A percentile compares a stretch with the other conserved stretches of the same genome.
phyloP scores from a whole-genome alignment of 2,329 filamentous ascomycete genomes.

The Sordariomycetes sp. region DNA sequence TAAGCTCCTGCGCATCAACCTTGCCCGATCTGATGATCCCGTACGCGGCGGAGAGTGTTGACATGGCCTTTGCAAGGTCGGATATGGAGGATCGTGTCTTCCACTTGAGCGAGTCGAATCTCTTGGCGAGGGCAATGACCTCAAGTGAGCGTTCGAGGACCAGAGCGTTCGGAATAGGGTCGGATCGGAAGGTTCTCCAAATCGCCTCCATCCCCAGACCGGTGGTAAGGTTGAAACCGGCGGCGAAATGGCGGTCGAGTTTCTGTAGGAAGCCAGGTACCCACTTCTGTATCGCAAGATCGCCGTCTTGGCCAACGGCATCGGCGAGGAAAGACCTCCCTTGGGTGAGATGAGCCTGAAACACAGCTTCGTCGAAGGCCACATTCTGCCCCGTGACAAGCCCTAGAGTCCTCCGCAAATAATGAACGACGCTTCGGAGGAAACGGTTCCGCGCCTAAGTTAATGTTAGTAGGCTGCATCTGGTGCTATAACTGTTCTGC shows the following conservation, averaged over 20 bases:
- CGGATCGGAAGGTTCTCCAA: conserved; percentile 64
- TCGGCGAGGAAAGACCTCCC: conserved; percentile 31
- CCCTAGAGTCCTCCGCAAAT: conserved; percentile 41
- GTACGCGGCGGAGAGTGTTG: conserved; percentile 45
- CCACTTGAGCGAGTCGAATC: conserved; percentile 54
- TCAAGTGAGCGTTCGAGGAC: conserved; percentile 34
- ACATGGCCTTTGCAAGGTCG: conserved; percentile 42
- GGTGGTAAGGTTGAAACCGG: conserved; percentile 61
- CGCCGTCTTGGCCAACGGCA: not conserved
- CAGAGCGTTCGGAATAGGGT: conserved; percentile 34
- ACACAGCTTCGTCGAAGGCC: conserved; percentile 50
- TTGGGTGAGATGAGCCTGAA: conserved; percentile 51
- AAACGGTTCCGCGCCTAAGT: conserved; percentile 10
- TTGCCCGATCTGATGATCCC: conserved; percentile 34
- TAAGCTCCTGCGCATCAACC: conserved; percentile 31
- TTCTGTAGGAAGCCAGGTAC: conserved; percentile 25
- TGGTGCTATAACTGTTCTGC: not conserved
- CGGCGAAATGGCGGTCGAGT: conserved; percentile 48
- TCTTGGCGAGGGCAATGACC: conserved; percentile 43
- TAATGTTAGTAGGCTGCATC: not conserved
- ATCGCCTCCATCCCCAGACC: conserved; percentile 72
- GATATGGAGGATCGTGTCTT: conserved; percentile 39
- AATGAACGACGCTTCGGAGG: conserved; percentile 32
- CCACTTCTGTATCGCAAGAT: conserved; percentile 17
- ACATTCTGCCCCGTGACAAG: conserved; percentile 25